Base-by-base conservation (phyloP, 495 filamentous ascomycete species). In the Articulospora tetracladia region DNA sequence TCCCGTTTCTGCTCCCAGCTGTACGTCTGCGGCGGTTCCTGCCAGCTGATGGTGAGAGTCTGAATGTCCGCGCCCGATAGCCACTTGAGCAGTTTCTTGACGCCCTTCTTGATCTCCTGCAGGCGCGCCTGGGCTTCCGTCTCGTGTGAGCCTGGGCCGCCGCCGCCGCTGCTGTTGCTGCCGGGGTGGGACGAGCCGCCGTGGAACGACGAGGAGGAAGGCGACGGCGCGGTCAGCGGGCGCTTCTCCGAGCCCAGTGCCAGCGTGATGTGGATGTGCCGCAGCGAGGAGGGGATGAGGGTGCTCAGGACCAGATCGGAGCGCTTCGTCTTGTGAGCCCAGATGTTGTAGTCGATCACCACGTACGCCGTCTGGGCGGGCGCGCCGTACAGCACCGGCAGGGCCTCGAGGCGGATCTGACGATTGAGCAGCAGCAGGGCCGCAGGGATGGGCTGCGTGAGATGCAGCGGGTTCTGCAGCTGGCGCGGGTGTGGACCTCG, bases 1-100 rank as follows among this genome's bases (percentile, higher is more conserved):
- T 60, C 59, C 20, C 53, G 52, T 39, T 66, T 66, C 56, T 57
- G 55, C 36, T 59, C 60, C 64, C 64, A 66, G 1, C 44, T 55
- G 39, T 53, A 66, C 7, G 60, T 63, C 52, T 63, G 59, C 3
- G 59, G 60, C 41, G 60, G 60, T 39, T 63, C 64, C 41, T 55
- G 55, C 60, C 60, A 67, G 20, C 53, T 59, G 4, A 63, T 48
- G 20, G n/a, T 53, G 50, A 62, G 10, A 19, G 19, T 66, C 26
- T 56, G 51, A 1, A 63, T 36, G 32, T 63, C 60, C 1, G 60
- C 60, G 0, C 60, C 64, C 3, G 22, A 27, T 30, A 67, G 41
- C 60, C 63, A 62, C 23, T 66, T 66, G 19, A 59, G 26, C 23
- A 61, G 23, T 32, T 65, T 65, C 54, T 46, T 58, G 4, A 65